Base-by-base conservation (phyloP, 352 stramenopile genomes). In the Elongisporangium undulatum region DNA sequence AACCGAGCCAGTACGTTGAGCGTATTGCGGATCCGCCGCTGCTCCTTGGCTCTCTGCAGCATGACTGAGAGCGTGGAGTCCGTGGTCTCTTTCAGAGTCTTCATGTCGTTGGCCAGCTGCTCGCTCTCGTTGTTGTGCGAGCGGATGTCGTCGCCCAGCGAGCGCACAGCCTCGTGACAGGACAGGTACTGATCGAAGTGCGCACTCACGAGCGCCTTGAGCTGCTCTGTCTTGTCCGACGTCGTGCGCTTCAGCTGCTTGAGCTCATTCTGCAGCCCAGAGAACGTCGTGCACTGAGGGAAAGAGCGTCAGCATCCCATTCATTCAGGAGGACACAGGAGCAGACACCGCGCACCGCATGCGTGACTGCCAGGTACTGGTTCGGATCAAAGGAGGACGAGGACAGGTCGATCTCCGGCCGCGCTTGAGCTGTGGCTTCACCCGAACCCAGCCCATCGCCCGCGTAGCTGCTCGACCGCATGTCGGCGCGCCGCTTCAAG, bases 101-200 rank as follows among this genome's bases (percentile, higher is more conserved):
- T 74, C 74, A 85, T 87, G 34, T 85, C 79, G 0, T 49, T 56
- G 3, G 81, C 53, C 0, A 94, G 61, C 26, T 74, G 51, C 19
- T 86, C 75, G 16, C 66, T 83, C 29, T 94, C 85, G 34, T 71
- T 69, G 39, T 87, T 65, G 61, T 94, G 85, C 2, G 71, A 49
- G 23, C 71, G 79, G 29, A 92, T 77, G 10, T 92, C 85, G 8
- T 87, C 69, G 1, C 72, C 69, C 20, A 94, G 62, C 13, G 74
- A 62, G 6, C 79, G 79, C 61, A 92, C 83, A 3, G 83, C 74
- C 57, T 94, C 85, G 59, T 94, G 85, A 58, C 83, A 94, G 19
- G 77, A 89, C 45, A 94, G 51, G 22, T 92, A 94, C 62, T 92
- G 81, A 56, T 94, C 85, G 56, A 92, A 94, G 63, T 92, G 85